Evolutionary conservation across 164 flowering plant genomes (phyloP).

Genomic region (Amborella trichopoda): DNA sequence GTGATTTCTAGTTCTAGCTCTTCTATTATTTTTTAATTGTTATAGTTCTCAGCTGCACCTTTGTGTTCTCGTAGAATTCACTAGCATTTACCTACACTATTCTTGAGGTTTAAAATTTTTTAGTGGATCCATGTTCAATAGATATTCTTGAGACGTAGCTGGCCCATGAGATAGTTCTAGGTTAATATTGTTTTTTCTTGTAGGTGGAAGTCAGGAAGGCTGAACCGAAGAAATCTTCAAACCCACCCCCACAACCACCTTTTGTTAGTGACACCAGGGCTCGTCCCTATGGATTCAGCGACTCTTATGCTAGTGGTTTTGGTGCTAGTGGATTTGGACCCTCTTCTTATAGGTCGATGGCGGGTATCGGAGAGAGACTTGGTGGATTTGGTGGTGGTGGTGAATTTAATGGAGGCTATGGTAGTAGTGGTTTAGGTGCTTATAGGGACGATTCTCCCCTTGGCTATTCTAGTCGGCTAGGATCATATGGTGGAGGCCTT

Average conservation of each 20-base stretch:
- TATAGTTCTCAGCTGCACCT: too few species aligned
- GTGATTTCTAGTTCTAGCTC: too few species aligned
- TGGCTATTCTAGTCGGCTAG: slow-evolving; percentile 47
- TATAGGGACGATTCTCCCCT: slow-evolving; percentile 37
- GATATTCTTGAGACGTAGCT: too few species aligned
- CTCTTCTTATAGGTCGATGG: slow-evolving; percentile 59
- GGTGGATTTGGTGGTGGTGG: slow-evolving; percentile 54
- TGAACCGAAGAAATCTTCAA: slow-evolving; percentile 96
- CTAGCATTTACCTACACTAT: too few species aligned
- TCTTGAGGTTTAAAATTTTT: too few species aligned
- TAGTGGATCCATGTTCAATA: too few species aligned
- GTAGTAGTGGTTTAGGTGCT: slow-evolving; percentile 29
- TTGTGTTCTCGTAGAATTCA: too few species aligned
- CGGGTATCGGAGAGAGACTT: slow-evolving; percentile 42
- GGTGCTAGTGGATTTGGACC: slow-evolving; percentile 44
- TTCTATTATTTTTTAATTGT: too few species aligned
- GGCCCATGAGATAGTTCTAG: too few species aligned
- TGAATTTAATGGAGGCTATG: slow-evolving; percentile 33
- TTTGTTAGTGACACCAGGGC: slow-evolving; percentile 77
- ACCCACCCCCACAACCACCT: slow-evolving; percentile 47
- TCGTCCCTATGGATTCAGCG: slow-evolving; percentile 48
- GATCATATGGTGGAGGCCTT: slow-evolving; percentile 35
- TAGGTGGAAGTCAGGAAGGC: slow-evolving; percentile 99
- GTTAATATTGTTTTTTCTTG: slow-evolving; percentile 85
- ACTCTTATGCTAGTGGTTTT: slow-evolving; percentile 47